A percentile compares a stretch with the other conserved stretches of the same genome.
Conservation (phyloP, 805 yeast genomes). For the Saturnispora zaruensis region DNA sequence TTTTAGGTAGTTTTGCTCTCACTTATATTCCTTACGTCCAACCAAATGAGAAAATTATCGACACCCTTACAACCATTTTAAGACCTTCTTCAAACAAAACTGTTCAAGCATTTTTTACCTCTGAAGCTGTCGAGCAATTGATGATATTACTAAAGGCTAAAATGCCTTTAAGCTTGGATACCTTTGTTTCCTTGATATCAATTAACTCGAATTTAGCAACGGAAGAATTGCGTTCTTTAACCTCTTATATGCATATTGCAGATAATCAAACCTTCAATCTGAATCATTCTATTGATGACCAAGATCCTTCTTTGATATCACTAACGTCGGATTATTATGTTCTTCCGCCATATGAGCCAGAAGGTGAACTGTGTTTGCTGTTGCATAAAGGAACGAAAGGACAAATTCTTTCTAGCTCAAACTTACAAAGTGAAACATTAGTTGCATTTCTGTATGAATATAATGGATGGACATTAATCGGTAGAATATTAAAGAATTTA, state of each 20-base stretch:
- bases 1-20: slow-evolving; percentile 36
- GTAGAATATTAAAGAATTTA: slow-evolving; percentile 65
- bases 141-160: slow-evolving; percentile 58
- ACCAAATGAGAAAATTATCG: slow-evolving; percentile 37
- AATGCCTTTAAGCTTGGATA: slow-evolving; percentile 55
- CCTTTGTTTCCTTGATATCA: slow-evolving; percentile 52
- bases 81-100: slow-evolving; percentile 37
- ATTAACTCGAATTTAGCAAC: slow-evolving; percentile 61
- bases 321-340: slow-evolving; percentile 35
- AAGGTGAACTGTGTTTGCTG: slow-evolving; percentile 36
- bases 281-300: slow-evolving; percentile 41
- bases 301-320: slow-evolving; percentile 40
- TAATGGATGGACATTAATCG: slow-evolving; percentile 84
- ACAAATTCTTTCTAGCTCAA: slow-evolving; percentile 25
- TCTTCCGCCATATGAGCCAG: slow-evolving; percentile 42
- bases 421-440: slow-evolving; percentile 18
- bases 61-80: slow-evolving; percentile 35
- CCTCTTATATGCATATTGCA: slow-evolving; percentile 51
- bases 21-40: slow-evolving; percentile 42
- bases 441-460: slow-evolving; percentile 66
- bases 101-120: slow-evolving; percentile 37
- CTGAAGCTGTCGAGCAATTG: slow-evolving; percentile 35
- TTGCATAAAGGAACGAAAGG: slow-evolving; percentile 56
- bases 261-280: slow-evolving; percentile 31
- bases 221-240: slow-evolving; percentile 48